Conservation (phyloP, 768 basidiomycete species). For the Trametopsis cervina region DNA sequence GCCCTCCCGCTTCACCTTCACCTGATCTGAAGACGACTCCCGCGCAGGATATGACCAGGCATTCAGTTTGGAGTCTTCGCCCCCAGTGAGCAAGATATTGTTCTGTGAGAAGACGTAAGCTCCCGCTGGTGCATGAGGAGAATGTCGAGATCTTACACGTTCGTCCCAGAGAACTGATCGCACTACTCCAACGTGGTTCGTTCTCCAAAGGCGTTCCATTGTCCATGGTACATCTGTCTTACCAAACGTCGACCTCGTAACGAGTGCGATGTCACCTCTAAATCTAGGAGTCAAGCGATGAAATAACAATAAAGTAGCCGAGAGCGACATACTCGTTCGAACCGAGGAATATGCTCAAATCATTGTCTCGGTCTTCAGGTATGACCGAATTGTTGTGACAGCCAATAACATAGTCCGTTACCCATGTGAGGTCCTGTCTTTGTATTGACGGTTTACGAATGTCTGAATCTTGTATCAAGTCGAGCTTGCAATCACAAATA, state of each 20-base stretch:
- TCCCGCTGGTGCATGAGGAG: not conserved
- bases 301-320: not conserved
- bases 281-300: not conserved
- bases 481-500: constrained; percentile 74
- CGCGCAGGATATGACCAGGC: constrained; percentile 20
- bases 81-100: constrained; percentile 28
- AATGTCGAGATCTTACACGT: constrained; percentile 18
- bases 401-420: constrained; percentile 71
- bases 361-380: constrained; percentile 25
- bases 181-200: constrained; percentile 26
- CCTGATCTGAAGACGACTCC: not conserved
- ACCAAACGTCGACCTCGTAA: constrained; percentile 21
- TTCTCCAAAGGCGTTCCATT: constrained; percentile 23
- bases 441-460: constrained; percentile 63
- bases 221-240: constrained; percentile 21
- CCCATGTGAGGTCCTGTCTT: constrained; percentile 51
- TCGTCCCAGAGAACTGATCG: constrained; percentile 28
- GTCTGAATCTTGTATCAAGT: constrained; percentile 47
- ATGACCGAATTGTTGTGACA: constrained; percentile 30
- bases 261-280: constrained; percentile 27
- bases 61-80: constrained; percentile 27
- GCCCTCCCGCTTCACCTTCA: constrained; percentile 13
- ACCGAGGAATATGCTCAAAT: constrained; percentile 55
- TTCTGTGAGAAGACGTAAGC: constrained; percentile 19
- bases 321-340: constrained; percentile 57